These are phyloP conservation scores for Lithospermum erythrorhizon DNA, from an alignment of 257 asterid species.

Conservation along the genomic window DNA sequence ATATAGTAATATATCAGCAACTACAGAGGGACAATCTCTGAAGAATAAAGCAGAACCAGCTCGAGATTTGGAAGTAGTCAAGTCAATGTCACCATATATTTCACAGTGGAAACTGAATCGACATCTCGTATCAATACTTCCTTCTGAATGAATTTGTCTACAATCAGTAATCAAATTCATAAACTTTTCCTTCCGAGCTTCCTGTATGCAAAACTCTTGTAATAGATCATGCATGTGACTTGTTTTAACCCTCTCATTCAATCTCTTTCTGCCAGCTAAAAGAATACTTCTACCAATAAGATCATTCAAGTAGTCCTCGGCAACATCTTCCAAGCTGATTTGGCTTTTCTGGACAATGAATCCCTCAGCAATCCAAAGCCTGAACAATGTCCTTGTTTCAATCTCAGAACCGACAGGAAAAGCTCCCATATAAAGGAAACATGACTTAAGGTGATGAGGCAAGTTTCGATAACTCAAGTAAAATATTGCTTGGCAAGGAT, in stretches of 20 bases:
- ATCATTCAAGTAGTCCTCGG: constrained; percentile 6
- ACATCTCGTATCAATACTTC: background rate
- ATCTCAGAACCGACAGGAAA: background rate
- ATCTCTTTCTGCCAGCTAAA: background rate
- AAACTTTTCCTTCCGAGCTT: background rate
- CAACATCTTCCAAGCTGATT: constrained; percentile 4
- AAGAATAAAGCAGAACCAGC: too few relatives aligned
- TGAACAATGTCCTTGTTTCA: background rate
- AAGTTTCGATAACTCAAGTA: constrained; percentile 3
- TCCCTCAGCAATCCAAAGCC: background rate
- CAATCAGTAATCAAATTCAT: background rate
- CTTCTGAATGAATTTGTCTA: background rate
- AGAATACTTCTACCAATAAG: background rate
- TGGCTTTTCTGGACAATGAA: background rate
- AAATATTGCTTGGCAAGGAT: background rate
- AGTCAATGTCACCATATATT: background rate
- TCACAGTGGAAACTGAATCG: background rate
- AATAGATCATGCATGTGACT: constrained; percentile 3
- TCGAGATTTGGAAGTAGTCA: too few relatives aligned
- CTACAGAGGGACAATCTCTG: too few relatives aligned
- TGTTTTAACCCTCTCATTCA: background rate
- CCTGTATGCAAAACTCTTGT: constrained; percentile 6
- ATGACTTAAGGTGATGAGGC: background rate
- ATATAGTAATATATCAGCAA: too few relatives aligned
- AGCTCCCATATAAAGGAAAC: constrained; percentile 9